Percentiles rank a stretch among this genome's conserved stretches.
Conservation (phyloP, 1,284 basidiomycete genomes). For the Cutaneotrichosporon cutaneum region DNA sequence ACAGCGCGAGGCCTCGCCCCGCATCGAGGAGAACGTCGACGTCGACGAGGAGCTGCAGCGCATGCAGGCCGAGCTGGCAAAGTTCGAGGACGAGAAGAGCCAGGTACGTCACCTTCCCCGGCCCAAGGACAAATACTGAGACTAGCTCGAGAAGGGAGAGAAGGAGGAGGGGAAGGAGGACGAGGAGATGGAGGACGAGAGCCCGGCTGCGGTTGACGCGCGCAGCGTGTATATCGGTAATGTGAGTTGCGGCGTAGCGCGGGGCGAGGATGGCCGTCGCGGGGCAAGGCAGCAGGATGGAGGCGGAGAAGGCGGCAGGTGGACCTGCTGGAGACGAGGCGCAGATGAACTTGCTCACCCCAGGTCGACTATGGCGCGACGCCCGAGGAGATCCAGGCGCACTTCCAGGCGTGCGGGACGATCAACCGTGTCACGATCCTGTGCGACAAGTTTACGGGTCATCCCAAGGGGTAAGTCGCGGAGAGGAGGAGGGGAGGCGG, state of each 20-base stretch:
- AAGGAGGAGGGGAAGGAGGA: constrained; percentile 31
- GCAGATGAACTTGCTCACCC: too few relatives aligned
- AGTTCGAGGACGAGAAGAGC: constrained; percentile 85
- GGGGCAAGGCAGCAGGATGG: too few relatives aligned
- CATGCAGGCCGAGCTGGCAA: constrained; percentile 87
- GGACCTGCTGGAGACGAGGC: too few relatives aligned
- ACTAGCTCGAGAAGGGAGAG: constrained; percentile 22
- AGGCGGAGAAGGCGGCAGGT: too few relatives aligned
- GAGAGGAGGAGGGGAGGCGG: neutral
- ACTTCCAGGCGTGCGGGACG: constrained; percentile 95
- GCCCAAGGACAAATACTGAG: neutral
- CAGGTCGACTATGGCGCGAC: constrained; percentile 98
- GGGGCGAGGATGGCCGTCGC: too few relatives aligned
- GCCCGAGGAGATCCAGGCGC: constrained; percentile 96
- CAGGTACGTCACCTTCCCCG: constrained; percentile 46
- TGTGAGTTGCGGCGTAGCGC: constrained; percentile 59
- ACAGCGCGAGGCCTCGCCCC: constrained; percentile 39
- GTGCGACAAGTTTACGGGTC: constrained; percentile 99
- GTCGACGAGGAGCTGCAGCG: constrained; percentile 56
- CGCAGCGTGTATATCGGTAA: constrained; percentile 96
- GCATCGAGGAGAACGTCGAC: constrained; percentile 42
- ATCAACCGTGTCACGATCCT: constrained; percentile 99
- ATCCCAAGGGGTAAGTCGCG: constrained; percentile 89
- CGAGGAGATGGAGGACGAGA: constrained; percentile 63
- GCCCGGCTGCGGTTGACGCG: constrained; percentile 68